phyloP scores from a whole-genome alignment of 306 rosid genomes.

The Prunus persica region Prunus_persica_NCBIv2 NC_034014.1:27287501-27288000 shows the following conservation, averaged over 20 bases:
- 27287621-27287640: conserved; percentile 42
- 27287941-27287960: conserved; percentile 46
- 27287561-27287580: background rate
- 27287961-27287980: conserved; percentile 44
- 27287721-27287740: conserved; percentile 11
- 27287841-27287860: conserved; percentile 34
- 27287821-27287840: conserved; percentile 26
- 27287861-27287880: conserved; percentile 44
- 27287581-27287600: background rate
- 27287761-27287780: conserved; percentile 1
- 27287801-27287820: conserved; percentile 44
- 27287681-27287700: conserved; percentile 36
- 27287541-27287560: no score
- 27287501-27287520: no score
- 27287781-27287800: conserved; percentile 44
- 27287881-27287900: conserved; percentile 38
- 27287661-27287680: conserved; percentile 18
- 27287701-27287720: conserved; percentile 28
- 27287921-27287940: conserved; percentile 33
- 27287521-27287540: no score
- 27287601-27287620: conserved; percentile 34
- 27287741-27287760: conserved; percentile 30
- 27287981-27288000: conserved; percentile 35
- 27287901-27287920: conserved; percentile 39
- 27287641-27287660: conserved; percentile 32